Percentiles rank a stretch among this genome's conserved stretches.
phyloP scores from a whole-genome alignment of 306 rosid genomes.

The cucumber (Cucumis sativus) region Cucumber_9930_V3 NC_026660.2:4046001-4046500 shows the following conservation, averaged over 20 bases:
- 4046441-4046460: conserved; percentile 33
- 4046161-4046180: too few relatives aligned
- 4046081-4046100: too few relatives aligned
- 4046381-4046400: conserved; percentile 48
- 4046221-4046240: background rate
- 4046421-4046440: conserved; percentile 71
- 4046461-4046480: conserved; percentile 39
- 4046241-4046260: background rate
- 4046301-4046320: conserved; percentile 71
- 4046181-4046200: too few relatives aligned
- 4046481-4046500: conserved; percentile 35
- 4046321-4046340: conserved; percentile 75
- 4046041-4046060: too few relatives aligned
- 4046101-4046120: too few relatives aligned
- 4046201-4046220: too few relatives aligned
- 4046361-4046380: conserved; percentile 39
- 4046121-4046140: too few relatives aligned
- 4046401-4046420: conserved; percentile 60
- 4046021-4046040: too few relatives aligned
- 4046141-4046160: too few relatives aligned
- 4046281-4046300: conserved; percentile 49
- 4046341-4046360: conserved; percentile 54
- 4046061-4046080: too few relatives aligned
- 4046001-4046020: too few relatives aligned
- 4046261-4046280: conserved; percentile 20